phyloP scores from a whole-genome alignment of 345 rosid genomes.

The Nasturtium officinale region DNA sequence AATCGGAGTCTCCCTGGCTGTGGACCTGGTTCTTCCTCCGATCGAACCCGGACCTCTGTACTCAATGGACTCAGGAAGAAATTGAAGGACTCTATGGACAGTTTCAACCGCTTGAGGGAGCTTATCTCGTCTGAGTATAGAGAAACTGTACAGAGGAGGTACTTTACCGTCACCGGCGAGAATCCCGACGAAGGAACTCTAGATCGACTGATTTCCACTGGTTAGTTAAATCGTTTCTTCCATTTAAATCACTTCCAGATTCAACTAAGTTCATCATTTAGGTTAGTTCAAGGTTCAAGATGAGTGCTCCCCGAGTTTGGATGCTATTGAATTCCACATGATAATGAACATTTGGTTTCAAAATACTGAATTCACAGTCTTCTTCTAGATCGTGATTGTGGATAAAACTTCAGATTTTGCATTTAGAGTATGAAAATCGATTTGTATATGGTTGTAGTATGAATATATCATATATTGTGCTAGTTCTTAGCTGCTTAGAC shows the following conservation, averaged over 20 bases:
- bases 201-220: conserved; percentile 88
- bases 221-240: conserved; percentile 43
- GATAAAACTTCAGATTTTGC: not conserved
- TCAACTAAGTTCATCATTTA: not conserved
- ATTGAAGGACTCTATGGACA: conserved; percentile 86
- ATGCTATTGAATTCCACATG: not conserved
- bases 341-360: not conserved
- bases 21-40: conserved; percentile 90
- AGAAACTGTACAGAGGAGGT: conserved; percentile 94
- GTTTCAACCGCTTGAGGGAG: conserved; percentile 69
- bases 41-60: conserved; percentile 78
- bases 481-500: conserved; percentile 16
- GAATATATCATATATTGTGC: not conserved
- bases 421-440: not conserved
- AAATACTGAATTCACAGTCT: not conserved
- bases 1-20: conserved; percentile 76
- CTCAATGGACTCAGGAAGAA: conserved; percentile 93
- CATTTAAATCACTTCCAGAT: conserved; percentile 4
- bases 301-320: conserved; percentile 1
- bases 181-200: conserved; percentile 78
- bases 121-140: conserved; percentile 74
- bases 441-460: not conserved
- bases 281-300: not conserved
- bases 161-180: conserved; percentile 90
- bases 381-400: not conserved